Base-by-base conservation (phyloP, 2,329 filamentous ascomycete species). In the Neopestalotiopsis clavispora region DNA sequence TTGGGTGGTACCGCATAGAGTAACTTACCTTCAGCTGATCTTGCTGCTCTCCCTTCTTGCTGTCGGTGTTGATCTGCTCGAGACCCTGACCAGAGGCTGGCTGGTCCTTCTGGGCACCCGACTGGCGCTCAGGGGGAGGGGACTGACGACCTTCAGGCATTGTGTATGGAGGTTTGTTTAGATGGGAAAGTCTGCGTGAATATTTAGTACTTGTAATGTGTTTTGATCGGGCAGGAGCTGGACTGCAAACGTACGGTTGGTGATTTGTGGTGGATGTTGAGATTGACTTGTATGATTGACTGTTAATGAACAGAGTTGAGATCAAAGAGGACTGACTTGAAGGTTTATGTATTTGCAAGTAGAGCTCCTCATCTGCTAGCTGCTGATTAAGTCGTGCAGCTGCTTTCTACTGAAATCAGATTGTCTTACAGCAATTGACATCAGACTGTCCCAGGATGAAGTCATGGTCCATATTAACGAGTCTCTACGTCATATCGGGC, bases 61-160 rank as follows among this genome's bases (percentile, higher is more conserved):
- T 76, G 12, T 85, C 78, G n/a, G 77, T n/a, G 60, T 69, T 65
- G 56, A 70, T 83, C 59, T 89, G 83, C 72, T 90, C 83, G 74
- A 87, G 84, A 62, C 87, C 87, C 74, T 90, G 85, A 68, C 89
- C 88, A 0, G 84, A 82, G n/a, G 80, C 87, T 2, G 89, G 85
- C 13, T 86, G 77, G 7, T 87, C 88, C 72, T 88, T 82, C 83
- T 96, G 93, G 67, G 84, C 81, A 69, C 88, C 90, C 49, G 85
- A 83, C 81, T 94, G 92, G 73, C 80, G 78, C 83, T 93, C 90
- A 34, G 93, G 92, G 66, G 90, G 83, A 71, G 94, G 94, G 40
- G 94, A 97, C 82, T 97, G 88, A 77, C 91, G 90, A 79, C 93
- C 92, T 81, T 87, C 81, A 67, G 79, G 78, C 61, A 92, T 90